phyloP scores from a whole-genome alignment of 305 asterid genomes.

The Solanum aculeatissimum region DNA sequence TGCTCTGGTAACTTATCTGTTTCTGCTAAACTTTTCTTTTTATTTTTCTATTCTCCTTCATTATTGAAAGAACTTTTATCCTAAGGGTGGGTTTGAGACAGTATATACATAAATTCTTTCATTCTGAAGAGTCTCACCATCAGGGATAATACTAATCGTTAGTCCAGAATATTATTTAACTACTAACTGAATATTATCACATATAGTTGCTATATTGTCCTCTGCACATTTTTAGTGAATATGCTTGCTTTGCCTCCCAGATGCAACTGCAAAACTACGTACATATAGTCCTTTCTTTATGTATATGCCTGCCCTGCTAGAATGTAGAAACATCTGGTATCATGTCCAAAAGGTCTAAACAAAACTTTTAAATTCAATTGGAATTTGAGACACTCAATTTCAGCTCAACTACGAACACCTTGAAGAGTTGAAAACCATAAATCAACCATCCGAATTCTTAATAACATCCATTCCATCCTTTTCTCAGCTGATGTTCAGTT shows the following conservation, averaged over 20 bases:
- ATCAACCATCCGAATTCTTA: background rate
- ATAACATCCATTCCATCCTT: background rate
- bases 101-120: background rate
- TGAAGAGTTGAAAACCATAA: background rate
- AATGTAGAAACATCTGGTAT: background rate
- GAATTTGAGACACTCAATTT: background rate
- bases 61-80: background rate
- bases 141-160: background rate
- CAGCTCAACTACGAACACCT: background rate
- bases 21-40: background rate
- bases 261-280: background rate
- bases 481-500: background rate
- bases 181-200: background rate
- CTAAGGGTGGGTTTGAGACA: background rate
- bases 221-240: background rate
- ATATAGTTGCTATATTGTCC: background rate
- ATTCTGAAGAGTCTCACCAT: background rate
- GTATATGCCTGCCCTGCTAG: background rate
- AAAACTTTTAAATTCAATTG: background rate
- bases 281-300: background rate
- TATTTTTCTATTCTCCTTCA: background rate
- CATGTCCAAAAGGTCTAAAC: background rate
- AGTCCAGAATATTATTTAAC: background rate
- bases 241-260: background rate
- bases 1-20: conserved; percentile 54